These are phyloP conservation scores for Debaryomycetaceae sp. DNA, from an alignment of 1,139 yeast genomes.

Conservation along the genomic window DNA sequence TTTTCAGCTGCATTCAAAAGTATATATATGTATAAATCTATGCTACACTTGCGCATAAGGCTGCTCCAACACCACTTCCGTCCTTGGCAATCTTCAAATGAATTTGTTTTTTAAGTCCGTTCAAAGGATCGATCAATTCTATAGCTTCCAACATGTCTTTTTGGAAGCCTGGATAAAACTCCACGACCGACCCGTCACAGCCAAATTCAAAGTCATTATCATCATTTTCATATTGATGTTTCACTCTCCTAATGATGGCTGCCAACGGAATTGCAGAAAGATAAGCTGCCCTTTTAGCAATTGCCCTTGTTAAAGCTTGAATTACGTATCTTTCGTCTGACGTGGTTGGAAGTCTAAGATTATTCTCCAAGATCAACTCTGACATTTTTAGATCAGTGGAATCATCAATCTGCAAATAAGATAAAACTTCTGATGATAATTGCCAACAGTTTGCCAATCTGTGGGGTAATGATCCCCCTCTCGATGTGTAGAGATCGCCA, in stretches of 20 bases:
- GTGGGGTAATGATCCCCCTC: constrained; percentile 59
- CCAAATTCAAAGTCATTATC: constrained; percentile 82
- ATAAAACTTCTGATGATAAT: constrained; percentile 76
- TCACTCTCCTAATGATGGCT: constrained; percentile 52
- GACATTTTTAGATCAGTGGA: constrained; percentile 67
- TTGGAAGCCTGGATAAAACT: constrained; percentile 85
- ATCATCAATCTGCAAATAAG: constrained; percentile 79
- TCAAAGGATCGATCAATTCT: constrained; percentile 62
- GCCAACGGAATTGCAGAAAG: constrained; percentile 87
- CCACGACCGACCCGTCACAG: constrained; percentile 91
- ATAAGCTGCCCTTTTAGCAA: constrained; percentile 80
- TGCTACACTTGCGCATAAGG: constrained; percentile 68
- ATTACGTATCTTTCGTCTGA: constrained; percentile 67
- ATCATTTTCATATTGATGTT: constrained; percentile 45
- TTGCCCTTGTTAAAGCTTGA: constrained; percentile 69
- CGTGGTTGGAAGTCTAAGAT: constrained; percentile 64
- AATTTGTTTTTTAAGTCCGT: constrained; percentile 66
- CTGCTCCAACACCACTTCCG: constrained; percentile 97
- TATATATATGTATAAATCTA: neutral
- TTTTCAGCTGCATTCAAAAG: too few relatives aligned
- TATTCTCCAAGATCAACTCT: constrained; percentile 58
- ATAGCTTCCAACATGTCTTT: constrained; percentile 74
- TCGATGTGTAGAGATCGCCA: constrained; percentile 44
- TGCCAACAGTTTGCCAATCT: constrained; percentile 72
- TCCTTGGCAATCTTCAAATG: constrained; percentile 82